Conservation (phyloP, 495 filamentous ascomycete genomes). For the Lasiosphaeria miniovina region DNA sequence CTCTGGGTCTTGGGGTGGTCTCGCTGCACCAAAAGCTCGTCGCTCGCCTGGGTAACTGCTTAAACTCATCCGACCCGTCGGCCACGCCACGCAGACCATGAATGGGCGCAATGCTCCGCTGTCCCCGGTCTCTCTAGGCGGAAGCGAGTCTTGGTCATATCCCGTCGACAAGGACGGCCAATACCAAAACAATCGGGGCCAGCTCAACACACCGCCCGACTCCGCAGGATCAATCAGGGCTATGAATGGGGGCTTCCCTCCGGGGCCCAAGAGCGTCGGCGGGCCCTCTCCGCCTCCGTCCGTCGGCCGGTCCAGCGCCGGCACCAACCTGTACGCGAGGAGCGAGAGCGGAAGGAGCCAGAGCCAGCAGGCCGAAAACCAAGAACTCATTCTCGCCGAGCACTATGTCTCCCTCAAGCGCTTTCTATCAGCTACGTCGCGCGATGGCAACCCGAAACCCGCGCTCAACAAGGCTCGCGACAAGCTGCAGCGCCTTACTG, state of each 20-base stretch:
- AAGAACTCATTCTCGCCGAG: constrained; percentile 57
- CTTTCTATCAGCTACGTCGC: constrained; percentile 67
- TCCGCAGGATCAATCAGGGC: constrained; percentile 60
- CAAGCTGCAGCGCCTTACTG: constrained; percentile 83
- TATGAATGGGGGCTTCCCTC: constrained; percentile 55
- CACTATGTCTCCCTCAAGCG: constrained; percentile 79
- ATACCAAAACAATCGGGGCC: constrained; percentile 54
- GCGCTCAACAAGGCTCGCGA: constrained; percentile 85
- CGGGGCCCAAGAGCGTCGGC: constrained; percentile 47
- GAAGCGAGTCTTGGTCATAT: constrained; percentile 84
- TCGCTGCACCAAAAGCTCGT: constrained; percentile 6
- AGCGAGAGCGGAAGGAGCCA: constrained; percentile 57
- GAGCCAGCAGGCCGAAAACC: constrained; percentile 47
- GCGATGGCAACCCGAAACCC: constrained; percentile 69
- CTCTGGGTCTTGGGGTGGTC: not conserved
- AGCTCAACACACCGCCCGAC: constrained; percentile 67
- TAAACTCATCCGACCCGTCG: constrained; percentile 15
- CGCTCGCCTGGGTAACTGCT: constrained; percentile 16
- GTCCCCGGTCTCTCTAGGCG: constrained; percentile 77
- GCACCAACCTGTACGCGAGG: constrained; percentile 63
- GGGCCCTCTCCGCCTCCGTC: constrained; percentile 84
- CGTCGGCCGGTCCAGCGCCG: constrained; percentile 71
- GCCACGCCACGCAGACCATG: constrained; percentile 37
- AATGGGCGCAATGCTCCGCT: constrained; percentile 60
- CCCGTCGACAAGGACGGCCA: constrained; percentile 53